phyloP scores from a whole-genome alignment of 768 basidiomycete genomes.

The Suillus subluteus region DNA sequence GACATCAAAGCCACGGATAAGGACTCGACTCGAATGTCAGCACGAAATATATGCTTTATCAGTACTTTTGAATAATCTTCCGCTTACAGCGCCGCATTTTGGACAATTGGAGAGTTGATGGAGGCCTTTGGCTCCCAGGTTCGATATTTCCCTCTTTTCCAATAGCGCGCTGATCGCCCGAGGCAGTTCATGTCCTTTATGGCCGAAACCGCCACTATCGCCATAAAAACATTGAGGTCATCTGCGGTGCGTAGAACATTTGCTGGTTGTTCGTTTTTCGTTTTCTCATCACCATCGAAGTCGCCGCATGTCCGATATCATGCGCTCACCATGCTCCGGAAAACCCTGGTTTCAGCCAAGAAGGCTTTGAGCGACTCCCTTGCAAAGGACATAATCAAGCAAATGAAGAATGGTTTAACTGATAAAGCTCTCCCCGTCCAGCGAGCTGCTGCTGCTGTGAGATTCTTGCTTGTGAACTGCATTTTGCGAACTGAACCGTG shows the following conservation, averaged over 20 bases:
- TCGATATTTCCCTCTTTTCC: conserved; percentile 28
- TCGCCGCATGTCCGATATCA: conserved; percentile 82
- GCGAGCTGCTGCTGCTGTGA: conserved; percentile 79
- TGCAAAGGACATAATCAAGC: conserved; percentile 82
- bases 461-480: conserved; percentile 17
- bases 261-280: neutral
- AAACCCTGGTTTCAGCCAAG: conserved; percentile 78
- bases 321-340: conserved; percentile 75
- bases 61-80: conserved; percentile 13
- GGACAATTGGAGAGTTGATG: conserved; percentile 91
- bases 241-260: conserved; percentile 59
- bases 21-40: conserved; percentile 71
- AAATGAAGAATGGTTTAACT: conserved; percentile 69
- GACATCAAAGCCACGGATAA: conserved; percentile 72
- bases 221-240: conserved; percentile 70
- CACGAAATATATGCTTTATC: conserved; percentile 7
- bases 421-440: conserved; percentile 89
- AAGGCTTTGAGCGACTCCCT: conserved; percentile 81
- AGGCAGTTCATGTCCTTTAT: conserved; percentile 92
- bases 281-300: conserved; percentile 41
- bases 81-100: conserved; percentile 72
- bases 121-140: conserved; percentile 82
- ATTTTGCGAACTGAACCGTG: conserved; percentile 20
- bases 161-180: neutral
- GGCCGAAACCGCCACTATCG: conserved; percentile 73